A percentile compares a stretch with the other conserved stretches of the same genome.
Conservation (phyloP, 441 rosid species). For the Gossypium schwendimanii region DNA sequence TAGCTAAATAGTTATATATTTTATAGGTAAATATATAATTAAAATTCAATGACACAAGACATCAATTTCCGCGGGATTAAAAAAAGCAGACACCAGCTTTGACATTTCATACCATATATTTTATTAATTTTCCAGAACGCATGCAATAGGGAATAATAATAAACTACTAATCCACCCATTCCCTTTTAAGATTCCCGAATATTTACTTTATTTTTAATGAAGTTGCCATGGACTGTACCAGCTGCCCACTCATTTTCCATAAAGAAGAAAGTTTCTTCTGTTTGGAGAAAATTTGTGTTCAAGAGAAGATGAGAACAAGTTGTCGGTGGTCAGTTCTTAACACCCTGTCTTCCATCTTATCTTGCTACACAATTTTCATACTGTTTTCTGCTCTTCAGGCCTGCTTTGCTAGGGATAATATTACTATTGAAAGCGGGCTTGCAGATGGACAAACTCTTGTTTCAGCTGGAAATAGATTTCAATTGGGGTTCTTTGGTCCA, state of each 20-base stretch:
- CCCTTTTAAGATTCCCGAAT: too few relatives aligned
- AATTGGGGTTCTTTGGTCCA: constrained; percentile 58
- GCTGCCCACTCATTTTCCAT: neutral
- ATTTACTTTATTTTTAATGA: too few relatives aligned
- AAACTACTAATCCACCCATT: too few relatives aligned
- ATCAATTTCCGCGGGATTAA: too few relatives aligned
- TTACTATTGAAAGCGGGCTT: constrained; percentile 17
- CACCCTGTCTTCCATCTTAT: neutral
- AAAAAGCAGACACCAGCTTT: too few relatives aligned
- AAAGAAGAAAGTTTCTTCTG: too few relatives aligned
- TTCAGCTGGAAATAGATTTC: constrained; percentile 37
- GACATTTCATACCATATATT: too few relatives aligned
- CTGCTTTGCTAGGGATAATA: constrained; percentile 28
- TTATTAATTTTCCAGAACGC: too few relatives aligned
- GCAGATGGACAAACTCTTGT: constrained; percentile 34
- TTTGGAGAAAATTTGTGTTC: neutral
- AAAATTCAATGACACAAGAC: too few relatives aligned
- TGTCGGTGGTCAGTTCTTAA: neutral
- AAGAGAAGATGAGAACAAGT: neutral
- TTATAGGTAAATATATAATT: too few relatives aligned
- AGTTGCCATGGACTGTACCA: neutral
- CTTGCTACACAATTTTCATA: constrained; percentile 20
- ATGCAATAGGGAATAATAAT: too few relatives aligned
- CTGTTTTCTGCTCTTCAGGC: constrained; percentile 14
- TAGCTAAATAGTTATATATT: too few relatives aligned